Percentiles rank a stretch among this genome's conserved stretches.
phyloP scores from a whole-genome alignment of 1,284 basidiomycete species.

The Cutaneotrichosporon dermatis region DNA sequence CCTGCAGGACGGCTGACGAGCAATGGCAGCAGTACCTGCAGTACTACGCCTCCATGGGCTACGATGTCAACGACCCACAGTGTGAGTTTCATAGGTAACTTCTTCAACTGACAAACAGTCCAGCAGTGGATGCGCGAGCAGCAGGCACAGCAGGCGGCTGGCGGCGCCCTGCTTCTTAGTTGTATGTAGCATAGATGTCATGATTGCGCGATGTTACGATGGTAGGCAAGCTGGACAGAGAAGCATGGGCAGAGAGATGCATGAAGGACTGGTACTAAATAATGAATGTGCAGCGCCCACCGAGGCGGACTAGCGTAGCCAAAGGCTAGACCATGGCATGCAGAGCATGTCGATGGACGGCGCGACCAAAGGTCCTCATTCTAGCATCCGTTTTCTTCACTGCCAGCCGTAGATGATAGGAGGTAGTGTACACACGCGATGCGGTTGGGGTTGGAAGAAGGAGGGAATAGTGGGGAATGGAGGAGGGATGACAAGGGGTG shows the following conservation, averaged over 20 bases:
- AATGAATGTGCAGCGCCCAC: slow-evolving; percentile 18
- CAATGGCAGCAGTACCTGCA: slow-evolving; percentile 49
- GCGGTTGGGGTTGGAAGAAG: slow-evolving; percentile 7
- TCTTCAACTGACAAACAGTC: slow-evolving; percentile 5
- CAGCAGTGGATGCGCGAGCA: slow-evolving; percentile 6
- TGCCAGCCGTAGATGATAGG: slow-evolving; percentile 34
- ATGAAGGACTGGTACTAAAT: neutral
- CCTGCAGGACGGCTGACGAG: slow-evolving; percentile 39
- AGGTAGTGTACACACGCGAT: slow-evolving; percentile 44
- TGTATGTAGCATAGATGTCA: slow-evolving; percentile 1
- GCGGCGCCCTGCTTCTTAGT: neutral
- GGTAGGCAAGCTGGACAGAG: neutral
- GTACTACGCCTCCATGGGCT: slow-evolving; percentile 71
- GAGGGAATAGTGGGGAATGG: neutral
- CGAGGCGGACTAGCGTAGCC: slow-evolving; percentile 1
- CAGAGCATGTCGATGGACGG: slow-evolving; percentile 12
- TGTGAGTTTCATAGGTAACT: too few relatives aligned
- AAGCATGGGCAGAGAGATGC: neutral
- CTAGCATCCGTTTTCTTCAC: slow-evolving; percentile 46
- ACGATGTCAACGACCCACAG: slow-evolving; percentile 66
- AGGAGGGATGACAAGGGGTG: neutral
- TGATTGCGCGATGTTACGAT: neutral
- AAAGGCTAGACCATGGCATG: slow-evolving; percentile 2
- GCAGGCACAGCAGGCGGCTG: slow-evolving; percentile 4
- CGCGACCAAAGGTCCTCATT: slow-evolving; percentile 39